Evolutionary conservation across 2,329 filamentous ascomycete genomes (phyloP).

Genomic region (Aureobasidium pullulans): DNA sequence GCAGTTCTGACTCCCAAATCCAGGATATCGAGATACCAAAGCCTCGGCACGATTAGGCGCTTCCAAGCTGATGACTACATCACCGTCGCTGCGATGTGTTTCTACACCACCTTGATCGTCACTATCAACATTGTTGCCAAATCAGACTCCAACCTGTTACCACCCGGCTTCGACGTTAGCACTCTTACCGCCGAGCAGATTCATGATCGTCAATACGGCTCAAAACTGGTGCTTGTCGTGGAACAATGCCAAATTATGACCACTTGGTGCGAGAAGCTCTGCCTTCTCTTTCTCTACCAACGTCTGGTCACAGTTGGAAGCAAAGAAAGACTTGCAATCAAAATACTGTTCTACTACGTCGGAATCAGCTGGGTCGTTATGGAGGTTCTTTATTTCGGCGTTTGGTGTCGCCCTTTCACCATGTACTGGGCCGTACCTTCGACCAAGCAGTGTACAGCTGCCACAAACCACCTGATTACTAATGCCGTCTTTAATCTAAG

Average conservation of each 20-base stretch:
- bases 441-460: conserved; percentile 34
- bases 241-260: conserved; percentile 31
- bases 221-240: conserved; percentile 33
- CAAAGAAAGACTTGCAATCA: conserved; percentile 30
- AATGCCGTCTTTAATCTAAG: conserved; percentile 38
- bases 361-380: conserved; percentile 29
- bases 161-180: conserved; percentile 38
- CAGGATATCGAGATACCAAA: conserved; percentile 37
- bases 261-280: conserved; percentile 33
- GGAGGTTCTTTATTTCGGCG: conserved; percentile 33
- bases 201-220: conserved; percentile 25
- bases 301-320: conserved; percentile 28
- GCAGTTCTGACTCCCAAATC: conserved; percentile 5
- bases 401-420: conserved; percentile 33
- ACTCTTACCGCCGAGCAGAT: conserved; percentile 25
- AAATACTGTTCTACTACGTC: conserved; percentile 29
- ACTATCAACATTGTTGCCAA: conserved; percentile 38
- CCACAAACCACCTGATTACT: conserved; percentile 31
- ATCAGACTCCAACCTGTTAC: conserved; percentile 37
- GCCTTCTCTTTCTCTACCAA: conserved; percentile 32
- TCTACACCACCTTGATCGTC: conserved; percentile 44
- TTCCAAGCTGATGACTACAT: conserved; percentile 53
- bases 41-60: conserved; percentile 39
- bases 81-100: conserved; percentile 45
- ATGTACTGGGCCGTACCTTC: conserved; percentile 30